Percentiles rank a stretch among this genome's conserved stretches.
phyloP scores from a whole-genome alignment of 2,329 filamentous ascomycete species.

The Thyridium curvatum region DNA sequence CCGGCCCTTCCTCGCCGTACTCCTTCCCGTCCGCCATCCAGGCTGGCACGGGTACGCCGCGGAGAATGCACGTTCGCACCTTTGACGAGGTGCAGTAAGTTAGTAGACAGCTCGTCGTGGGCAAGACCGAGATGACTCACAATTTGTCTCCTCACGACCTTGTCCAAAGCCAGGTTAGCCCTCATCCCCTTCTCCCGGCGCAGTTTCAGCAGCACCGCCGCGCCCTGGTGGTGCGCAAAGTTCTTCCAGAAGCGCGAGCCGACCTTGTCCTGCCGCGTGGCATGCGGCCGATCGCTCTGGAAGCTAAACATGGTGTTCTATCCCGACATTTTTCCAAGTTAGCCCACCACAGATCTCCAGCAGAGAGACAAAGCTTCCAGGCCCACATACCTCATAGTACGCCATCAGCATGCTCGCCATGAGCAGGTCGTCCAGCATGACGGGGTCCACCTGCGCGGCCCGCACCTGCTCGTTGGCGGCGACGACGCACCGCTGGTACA shows the following conservation, averaged over 20 bases:
- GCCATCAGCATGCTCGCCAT: constrained; percentile 14
- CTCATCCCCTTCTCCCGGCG: constrained; percentile 7
- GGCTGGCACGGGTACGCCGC: constrained; percentile 3
- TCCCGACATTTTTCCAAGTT: too few relatives aligned
- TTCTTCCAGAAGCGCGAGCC: constrained; percentile 7
- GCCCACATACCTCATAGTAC: constrained; percentile 10
- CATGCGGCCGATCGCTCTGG: not conserved
- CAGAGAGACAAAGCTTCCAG: not conserved
- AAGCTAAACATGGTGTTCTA: constrained; percentile 4
- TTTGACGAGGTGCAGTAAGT: not conserved
- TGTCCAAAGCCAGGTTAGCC: constrained; percentile 7
- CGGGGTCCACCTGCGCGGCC: constrained; percentile 7
- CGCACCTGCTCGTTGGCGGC: constrained; percentile 10
- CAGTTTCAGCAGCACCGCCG: constrained; percentile 11
- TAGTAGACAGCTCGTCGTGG: too few relatives aligned
- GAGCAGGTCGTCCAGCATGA: constrained; percentile 12
- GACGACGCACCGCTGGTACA: constrained; percentile 7
- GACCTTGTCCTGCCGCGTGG: not conserved
- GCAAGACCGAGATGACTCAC: constrained; percentile 6
- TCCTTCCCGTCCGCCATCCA: constrained; percentile 7
- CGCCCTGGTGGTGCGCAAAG: constrained; percentile 13
- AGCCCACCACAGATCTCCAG: too few relatives aligned
- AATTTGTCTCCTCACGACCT: constrained; percentile 9
- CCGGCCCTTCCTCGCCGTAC: constrained; percentile 8
- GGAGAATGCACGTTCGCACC: constrained; percentile 9